Evolutionary conservation across 768 basidiomycete genomes (phyloP).

Genomic region (Gloeostereum incarnatum): DNA sequence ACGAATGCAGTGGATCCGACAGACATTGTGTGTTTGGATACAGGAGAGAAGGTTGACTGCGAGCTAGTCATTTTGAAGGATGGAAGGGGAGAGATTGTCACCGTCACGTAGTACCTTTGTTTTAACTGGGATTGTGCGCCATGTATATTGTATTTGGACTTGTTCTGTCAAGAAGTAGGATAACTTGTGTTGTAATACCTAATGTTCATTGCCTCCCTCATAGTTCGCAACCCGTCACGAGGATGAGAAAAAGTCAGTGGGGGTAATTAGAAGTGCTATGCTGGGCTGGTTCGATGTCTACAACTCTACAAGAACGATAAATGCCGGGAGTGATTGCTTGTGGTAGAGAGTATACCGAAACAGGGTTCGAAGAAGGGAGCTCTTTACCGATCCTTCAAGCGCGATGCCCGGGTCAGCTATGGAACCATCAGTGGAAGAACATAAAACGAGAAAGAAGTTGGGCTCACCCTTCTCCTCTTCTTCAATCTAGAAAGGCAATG

Average conservation of each 20-base stretch:
- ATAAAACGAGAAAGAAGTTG: conserved; percentile 12
- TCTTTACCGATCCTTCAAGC: background rate
- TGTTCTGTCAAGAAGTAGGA: too few relatives aligned
- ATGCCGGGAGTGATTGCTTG: too few relatives aligned
- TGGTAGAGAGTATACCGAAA: too few relatives aligned
- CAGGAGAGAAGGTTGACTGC: conserved; percentile 85
- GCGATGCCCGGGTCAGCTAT: conserved; percentile 4
- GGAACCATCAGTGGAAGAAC: conserved; percentile 33
- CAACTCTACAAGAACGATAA: too few relatives aligned
- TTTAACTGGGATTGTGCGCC: too few relatives aligned
- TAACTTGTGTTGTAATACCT: too few relatives aligned
- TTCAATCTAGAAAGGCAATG: conserved; percentile 48
- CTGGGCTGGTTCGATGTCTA: too few relatives aligned
- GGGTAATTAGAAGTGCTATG: too few relatives aligned
- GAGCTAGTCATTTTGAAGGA: conserved; percentile 90
- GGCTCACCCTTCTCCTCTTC: conserved; percentile 80
- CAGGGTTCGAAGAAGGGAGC: background rate
- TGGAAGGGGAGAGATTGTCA: conserved; percentile 84
- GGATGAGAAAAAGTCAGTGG: too few relatives aligned
- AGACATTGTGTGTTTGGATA: conserved; percentile 85
- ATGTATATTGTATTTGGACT: too few relatives aligned
- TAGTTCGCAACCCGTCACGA: too few relatives aligned
- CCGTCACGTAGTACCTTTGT: conserved; percentile 65
- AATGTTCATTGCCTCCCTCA: too few relatives aligned
- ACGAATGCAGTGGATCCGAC: conserved; percentile 80